Conservation (phyloP, 176 grass and related monocot species). For the Dendrocalamus sinicus region DNA sequence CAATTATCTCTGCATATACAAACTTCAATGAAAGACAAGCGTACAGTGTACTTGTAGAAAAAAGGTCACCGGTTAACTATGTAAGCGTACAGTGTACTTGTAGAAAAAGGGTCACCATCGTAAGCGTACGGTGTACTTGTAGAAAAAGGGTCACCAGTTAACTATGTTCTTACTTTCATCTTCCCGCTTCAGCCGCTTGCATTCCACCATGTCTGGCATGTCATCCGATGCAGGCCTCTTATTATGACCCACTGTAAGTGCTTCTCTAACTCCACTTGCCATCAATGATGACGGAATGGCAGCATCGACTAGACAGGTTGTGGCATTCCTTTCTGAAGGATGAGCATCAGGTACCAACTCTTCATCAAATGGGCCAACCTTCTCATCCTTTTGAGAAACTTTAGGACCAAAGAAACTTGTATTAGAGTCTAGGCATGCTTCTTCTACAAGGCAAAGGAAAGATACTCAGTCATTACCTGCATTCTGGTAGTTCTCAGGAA, state of each 20-base stretch:
- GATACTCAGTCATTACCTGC: constrained; percentile 42
- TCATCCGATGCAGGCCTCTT: constrained; percentile 43
- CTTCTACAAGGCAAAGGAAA: not conserved
- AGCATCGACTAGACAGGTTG: constrained; percentile 19
- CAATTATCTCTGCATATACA: not conserved
- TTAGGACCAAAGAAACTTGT: constrained; percentile 6
- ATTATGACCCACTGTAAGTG: constrained; percentile 25
- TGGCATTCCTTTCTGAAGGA: constrained; percentile 10
- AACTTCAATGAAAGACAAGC: not conserved
- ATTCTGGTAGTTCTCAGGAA: constrained; percentile 52
- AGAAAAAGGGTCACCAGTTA: not conserved
- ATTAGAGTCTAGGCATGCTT: constrained; percentile 33
- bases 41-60: not conserved
- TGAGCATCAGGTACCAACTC: constrained; percentile 19
- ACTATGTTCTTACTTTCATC: constrained; percentile 42
- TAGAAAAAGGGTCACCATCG: not conserved
- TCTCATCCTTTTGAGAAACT: constrained; percentile 45
- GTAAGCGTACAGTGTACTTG: not conserved
- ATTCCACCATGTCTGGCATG: constrained; percentile 27
- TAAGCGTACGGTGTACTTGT: not conserved
- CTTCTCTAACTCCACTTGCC: constrained; percentile 24
- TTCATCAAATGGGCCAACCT: constrained; percentile 24
- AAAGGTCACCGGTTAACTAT: not conserved
- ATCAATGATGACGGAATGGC: not conserved
- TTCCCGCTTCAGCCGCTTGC: constrained; percentile 50